Evolutionary conservation across 2,329 filamentous ascomycete genomes (phyloP).

Genomic region (Aspergillus pseudonomiae): DNA sequence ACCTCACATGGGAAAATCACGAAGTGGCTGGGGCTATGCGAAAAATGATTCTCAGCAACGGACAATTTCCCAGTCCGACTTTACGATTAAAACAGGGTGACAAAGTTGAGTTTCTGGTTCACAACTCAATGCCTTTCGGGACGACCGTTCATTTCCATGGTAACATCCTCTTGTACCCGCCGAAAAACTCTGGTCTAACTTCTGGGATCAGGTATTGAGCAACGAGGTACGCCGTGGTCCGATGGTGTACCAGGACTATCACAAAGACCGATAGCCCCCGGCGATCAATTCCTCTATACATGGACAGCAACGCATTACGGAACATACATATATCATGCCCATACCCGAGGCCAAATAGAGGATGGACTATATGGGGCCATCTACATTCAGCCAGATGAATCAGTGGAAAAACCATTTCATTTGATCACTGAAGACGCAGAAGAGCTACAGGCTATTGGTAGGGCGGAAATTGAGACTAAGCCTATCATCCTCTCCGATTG

Average conservation of each 20-base stretch:
- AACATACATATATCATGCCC: constrained; percentile 65
- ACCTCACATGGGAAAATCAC: constrained; percentile 29
- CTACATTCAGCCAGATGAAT: constrained; percentile 43
- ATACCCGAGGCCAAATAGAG: constrained; percentile 58
- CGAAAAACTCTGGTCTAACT: neutral
- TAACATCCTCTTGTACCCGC: neutral
- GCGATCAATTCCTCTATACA: constrained; percentile 54
- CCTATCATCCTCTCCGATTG: constrained; percentile 61
- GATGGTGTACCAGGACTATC: constrained; percentile 63
- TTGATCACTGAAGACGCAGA: constrained; percentile 35
- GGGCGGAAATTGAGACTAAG: constrained; percentile 52
- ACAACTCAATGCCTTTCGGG: constrained; percentile 33
- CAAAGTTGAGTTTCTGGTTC: constrained; percentile 32
- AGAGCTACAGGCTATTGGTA: constrained; percentile 47
- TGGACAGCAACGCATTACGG: constrained; percentile 62
- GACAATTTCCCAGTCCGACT: constrained; percentile 32
- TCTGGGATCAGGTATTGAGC: constrained; percentile 33
- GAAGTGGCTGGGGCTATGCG: constrained; percentile 28
- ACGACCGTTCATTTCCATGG: constrained; percentile 38
- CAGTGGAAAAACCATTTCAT: constrained; percentile 30
- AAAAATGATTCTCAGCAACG: constrained; percentile 32
- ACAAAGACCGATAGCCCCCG: constrained; percentile 56
- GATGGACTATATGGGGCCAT: constrained; percentile 64
- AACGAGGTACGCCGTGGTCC: constrained; percentile 59
- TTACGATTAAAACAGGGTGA: constrained; percentile 32